phyloP scores from a whole-genome alignment of 202 grass and related monocot species.

The Brachypodium distachyon region DNA sequence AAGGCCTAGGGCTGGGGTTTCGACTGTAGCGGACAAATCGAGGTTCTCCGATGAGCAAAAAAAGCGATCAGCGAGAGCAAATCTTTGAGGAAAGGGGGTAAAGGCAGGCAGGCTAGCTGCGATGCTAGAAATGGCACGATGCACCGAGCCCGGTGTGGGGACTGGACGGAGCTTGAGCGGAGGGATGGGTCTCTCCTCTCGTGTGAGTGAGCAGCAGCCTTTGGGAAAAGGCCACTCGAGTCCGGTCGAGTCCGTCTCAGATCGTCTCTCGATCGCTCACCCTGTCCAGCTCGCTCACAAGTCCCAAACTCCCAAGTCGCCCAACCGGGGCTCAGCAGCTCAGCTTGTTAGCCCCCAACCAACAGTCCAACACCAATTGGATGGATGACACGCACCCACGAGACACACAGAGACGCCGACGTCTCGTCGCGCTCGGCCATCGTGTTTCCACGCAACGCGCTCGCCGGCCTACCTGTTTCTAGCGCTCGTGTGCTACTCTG shows the following conservation, averaged over 20 bases:
- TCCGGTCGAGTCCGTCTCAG: background rate
- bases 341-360: background rate
- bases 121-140: background rate
- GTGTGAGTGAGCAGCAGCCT: constrained; percentile 17
- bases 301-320: background rate
- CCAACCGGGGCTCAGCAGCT: background rate
- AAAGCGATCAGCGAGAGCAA: background rate
- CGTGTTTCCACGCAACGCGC: background rate
- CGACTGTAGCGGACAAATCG: constrained; percentile 40
- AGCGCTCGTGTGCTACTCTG: background rate
- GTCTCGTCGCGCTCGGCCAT: background rate
- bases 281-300: background rate
- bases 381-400: background rate
- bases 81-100: constrained; percentile 13
- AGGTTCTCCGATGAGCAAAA: constrained; percentile 3
- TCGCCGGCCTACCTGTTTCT: too few species aligned
- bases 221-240: constrained; percentile 50
- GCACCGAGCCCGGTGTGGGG: background rate
- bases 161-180: background rate
- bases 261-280: background rate
- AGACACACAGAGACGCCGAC: background rate
- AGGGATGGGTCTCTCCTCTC: background rate
- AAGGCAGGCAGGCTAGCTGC: background rate
- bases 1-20: too few species aligned
- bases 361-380: too few species aligned